Base-by-base conservation (phyloP, 164 flowering plant species). In the Magnolia kwangsiensis region DNA sequence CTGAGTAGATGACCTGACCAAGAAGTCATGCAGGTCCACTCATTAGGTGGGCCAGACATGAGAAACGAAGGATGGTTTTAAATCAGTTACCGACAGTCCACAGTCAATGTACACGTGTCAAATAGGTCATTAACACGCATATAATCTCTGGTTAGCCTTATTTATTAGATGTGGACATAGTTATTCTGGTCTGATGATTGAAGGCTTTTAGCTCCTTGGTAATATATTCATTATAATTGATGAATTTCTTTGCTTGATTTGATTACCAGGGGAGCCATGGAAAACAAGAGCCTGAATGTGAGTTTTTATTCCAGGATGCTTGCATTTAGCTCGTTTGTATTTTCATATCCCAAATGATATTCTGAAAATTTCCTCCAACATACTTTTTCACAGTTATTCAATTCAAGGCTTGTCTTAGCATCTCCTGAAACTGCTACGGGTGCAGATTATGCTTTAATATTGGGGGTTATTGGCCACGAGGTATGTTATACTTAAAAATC, bases 251-350 rank as follows among this genome's bases (percentile, higher is more conserved):
- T 66, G 73, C n/a, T 80, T 71, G 24, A 50, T 75, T 55, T 74
- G 2, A 58, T 84, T 78, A n/a, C 74, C 90, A 96, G 99, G 99
- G 99, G 99, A 72, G 99, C 99, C 49, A 96, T 96, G 99, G 99
- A 96, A 77, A 96, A 96, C 88, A 96, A 96, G 84, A 96, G 98
- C 81, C 81, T 96, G 80, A 96, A 96, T 85, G 98, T 96, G 89
- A 59, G 91, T 31, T 69, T 58, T 66, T 58, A 18, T 23, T 74
- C 66, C 0, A 0, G 1, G 58, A 11, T 23, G 45, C 18, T 1
- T 14, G 0, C 13, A 21, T 73, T 18, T 61, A 2, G 66, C 61
- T 55, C 18, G 61, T 37, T 37, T 37, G 45, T 37, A 37, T 37
- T 37, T 37, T 37, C 45, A 37, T 37, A 37, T 37, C 45, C 45